Evolutionary conservation across 345 rosid species (phyloP).

Genomic region (Euphorbia peplus): DNA sequence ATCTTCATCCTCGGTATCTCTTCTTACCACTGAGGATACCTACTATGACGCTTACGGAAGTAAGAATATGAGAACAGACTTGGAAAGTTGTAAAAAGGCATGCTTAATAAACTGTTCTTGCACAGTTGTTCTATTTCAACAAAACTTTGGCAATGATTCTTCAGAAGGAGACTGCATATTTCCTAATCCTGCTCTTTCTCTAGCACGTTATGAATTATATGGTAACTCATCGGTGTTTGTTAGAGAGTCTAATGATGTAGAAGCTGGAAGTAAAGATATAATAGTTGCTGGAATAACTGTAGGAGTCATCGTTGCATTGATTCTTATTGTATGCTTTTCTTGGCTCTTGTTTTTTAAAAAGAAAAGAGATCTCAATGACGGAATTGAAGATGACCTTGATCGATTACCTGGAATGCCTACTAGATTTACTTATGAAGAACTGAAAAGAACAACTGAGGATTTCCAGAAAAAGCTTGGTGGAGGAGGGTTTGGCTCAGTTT

Average conservation of each 20-base stretch:
- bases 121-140: conserved; percentile 2
- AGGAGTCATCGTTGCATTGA: neutral
- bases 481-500: conserved; percentile 22
- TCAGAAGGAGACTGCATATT: too few species aligned
- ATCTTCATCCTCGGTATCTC: neutral
- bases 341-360: neutral
- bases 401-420: neutral
- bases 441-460: conserved; percentile 2
- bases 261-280: too few species aligned
- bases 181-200: too few species aligned
- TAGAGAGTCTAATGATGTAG: too few species aligned
- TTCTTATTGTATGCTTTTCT: neutral
- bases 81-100: neutral
- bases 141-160: too few species aligned
- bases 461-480: conserved; percentile 9
- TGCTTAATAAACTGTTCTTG: conserved; percentile 1
- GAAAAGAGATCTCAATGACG: neutral
- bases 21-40: neutral
- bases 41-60: neutral
- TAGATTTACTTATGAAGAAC: conserved; percentile 14
- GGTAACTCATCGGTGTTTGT: too few species aligned
- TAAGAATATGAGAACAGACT: neutral
- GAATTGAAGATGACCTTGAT: neutral
- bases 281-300: neutral
- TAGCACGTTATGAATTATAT: too few species aligned